Percentiles rank a stretch among this genome's conserved stretches.
phyloP scores from a whole-genome alignment of 768 basidiomycete species.

The Phylloporus sp. region DNA sequence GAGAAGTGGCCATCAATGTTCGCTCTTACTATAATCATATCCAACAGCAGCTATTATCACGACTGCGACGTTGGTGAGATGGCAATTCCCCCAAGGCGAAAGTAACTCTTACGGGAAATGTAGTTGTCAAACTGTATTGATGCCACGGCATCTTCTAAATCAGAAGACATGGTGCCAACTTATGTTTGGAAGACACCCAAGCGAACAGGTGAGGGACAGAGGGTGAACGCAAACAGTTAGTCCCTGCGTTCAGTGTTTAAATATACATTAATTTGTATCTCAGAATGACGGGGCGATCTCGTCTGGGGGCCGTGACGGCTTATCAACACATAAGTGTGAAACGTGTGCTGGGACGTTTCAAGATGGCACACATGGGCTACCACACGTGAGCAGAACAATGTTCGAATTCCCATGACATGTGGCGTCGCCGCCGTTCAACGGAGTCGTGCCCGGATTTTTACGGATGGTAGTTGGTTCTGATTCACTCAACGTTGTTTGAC shows the following conservation, averaged over 20 bases:
- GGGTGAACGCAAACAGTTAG: neutral
- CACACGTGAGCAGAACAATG: neutral
- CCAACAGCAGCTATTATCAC: conserved; percentile 2
- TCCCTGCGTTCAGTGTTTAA: neutral
- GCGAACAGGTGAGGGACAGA: neutral
- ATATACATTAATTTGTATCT: neutral
- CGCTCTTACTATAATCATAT: conserved; percentile 20
- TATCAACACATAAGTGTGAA: neutral
- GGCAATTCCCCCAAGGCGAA: neutral
- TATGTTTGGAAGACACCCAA: no score
- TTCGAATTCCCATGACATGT: neutral
- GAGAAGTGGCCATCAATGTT: neutral
- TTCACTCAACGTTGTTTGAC: neutral
- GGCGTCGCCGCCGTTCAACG: neutral
- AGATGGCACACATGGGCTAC: neutral
- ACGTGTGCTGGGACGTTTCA: neutral
- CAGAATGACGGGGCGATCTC: neutral
- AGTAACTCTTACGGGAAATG: conserved; percentile 5
- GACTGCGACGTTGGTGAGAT: conserved; percentile 11
- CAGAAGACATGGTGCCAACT: conserved; percentile 13
- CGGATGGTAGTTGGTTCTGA: no score
- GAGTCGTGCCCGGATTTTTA: neutral
- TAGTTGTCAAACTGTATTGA: conserved; percentile 9
- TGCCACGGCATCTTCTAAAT: conserved; percentile 2
- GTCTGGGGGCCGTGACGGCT: neutral